Evolutionary conservation across 345 rosid species (phyloP), one percentile per base, ranked within the genome.

Genomic region (Brassica juncea): DNA sequence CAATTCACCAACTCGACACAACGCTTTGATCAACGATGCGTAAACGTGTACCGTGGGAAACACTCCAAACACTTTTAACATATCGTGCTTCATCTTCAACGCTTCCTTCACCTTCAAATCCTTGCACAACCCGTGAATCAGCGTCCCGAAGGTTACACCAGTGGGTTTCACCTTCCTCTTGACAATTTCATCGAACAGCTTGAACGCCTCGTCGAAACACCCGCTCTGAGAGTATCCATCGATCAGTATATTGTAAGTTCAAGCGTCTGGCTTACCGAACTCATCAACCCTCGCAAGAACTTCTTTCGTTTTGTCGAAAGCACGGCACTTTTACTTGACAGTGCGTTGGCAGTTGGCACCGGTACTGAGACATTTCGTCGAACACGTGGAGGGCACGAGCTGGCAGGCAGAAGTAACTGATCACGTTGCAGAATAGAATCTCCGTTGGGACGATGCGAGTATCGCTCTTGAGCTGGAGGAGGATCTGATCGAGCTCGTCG

Each of bases 231-330:
- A 74, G 58, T 80, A 81, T 4, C 84, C 87, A 16, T 81, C 72
- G 49, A 94, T 89, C 86, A 89, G 11, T 76, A 92, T 83, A 71
- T 91, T 92, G 76, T 82, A 94, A 55, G 94, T 94, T 65, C 97
- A 92, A 47, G 88, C 84, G 79, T 94, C 95, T 3, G 94, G 89
- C 66, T 66, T 69, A 7, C 72, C 85, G 62, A 49, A 77, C 68
- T 83, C 66, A 71, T 82, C 88, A 79, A 88, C 66, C 63, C 74
- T 39, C 55, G 21, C 64, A 65, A 86, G 72, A 6, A 85, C n/a
- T 1, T 86, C 84, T 28, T 42, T 79, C 88, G 86, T 82, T 71
- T 77, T 77, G 9, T 86, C 87, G 49, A 85, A 83, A n/a, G 81
- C 82, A 2, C 82, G 32, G 73, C 89, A 88, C 61, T 61, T 76